Evolutionary conservation across 768 basidiomycete genomes (phyloP).

Genomic region (Lactarius vividus): DNA sequence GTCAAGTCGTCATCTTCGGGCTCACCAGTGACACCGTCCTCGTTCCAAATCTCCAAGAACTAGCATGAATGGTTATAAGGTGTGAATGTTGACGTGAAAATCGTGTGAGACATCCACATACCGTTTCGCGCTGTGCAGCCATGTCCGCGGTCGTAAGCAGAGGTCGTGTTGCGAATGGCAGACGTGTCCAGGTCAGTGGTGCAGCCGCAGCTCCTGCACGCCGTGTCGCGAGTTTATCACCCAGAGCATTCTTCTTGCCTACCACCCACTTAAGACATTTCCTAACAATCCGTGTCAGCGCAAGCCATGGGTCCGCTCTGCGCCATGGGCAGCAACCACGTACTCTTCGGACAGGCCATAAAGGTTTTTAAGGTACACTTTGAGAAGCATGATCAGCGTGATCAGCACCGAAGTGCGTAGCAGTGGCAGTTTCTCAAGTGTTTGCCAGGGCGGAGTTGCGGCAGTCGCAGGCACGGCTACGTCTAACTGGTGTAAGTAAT

Average conservation of each 20-base stretch:
- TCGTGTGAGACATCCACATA: conserved; percentile 35
- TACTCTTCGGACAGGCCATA: conserved; percentile 93
- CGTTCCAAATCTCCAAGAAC: conserved; percentile 80
- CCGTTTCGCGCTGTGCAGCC: conserved; percentile 57
- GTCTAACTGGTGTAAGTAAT: background rate
- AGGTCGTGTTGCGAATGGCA: conserved; percentile 62
- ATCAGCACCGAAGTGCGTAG: conserved; percentile 73
- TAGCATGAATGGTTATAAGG: conserved; percentile 32
- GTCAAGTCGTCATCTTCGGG: conserved; percentile 38
- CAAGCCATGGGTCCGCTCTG: conserved; percentile 1
- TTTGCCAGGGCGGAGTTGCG: conserved; percentile 19
- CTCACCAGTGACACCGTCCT: conserved; percentile 71
- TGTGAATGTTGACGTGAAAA: background rate
- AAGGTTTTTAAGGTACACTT: conserved; percentile 75
- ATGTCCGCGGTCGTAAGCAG: conserved; percentile 63
- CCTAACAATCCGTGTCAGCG: conserved; percentile 39
- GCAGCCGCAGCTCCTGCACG: conserved; percentile 57
- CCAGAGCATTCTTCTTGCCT: conserved; percentile 86
- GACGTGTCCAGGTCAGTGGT: conserved; percentile 67
- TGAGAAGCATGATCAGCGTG: conserved; percentile 84
- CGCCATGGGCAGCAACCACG: conserved; percentile 33
- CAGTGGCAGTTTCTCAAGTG: conserved; percentile 32
- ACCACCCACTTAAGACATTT: conserved; percentile 88
- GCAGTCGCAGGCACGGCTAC: background rate
- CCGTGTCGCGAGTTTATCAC: conserved; percentile 75